phyloP scores from a whole-genome alignment of 1,284 basidiomycete species.

The Agaricales sp. region DNA sequence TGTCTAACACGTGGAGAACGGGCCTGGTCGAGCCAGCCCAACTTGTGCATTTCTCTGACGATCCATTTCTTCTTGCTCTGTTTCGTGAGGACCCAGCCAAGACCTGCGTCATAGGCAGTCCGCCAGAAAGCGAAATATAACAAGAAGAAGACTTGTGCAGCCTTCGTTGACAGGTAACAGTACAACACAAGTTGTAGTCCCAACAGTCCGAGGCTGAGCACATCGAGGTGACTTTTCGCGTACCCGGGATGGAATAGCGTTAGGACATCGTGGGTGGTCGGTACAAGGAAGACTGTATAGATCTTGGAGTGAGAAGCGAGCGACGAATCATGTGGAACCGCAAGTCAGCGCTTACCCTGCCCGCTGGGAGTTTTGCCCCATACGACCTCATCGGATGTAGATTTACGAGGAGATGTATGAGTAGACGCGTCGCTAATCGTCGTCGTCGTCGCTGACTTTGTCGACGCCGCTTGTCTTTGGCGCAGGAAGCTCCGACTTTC shows the following conservation, averaged over 20 bases:
- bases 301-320: background rate
- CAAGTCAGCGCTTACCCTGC: slow-evolving; percentile 38
- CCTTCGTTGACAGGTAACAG: slow-evolving; percentile 45
- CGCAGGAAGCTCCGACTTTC: background rate
- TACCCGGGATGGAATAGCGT: slow-evolving; percentile 85
- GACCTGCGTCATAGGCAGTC: slow-evolving; percentile 83
- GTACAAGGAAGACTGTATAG: slow-evolving; percentile 82
- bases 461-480: background rate
- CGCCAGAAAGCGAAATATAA: slow-evolving; percentile 92
- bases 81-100: slow-evolving; percentile 89
- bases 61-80: slow-evolving; percentile 95
- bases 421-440: background rate
- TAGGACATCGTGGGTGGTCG: slow-evolving; percentile 91
- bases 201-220: slow-evolving; percentile 77
- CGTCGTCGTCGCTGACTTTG: background rate
- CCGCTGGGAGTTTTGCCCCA: slow-evolving; percentile 85
- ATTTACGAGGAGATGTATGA: background rate
- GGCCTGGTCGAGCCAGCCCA: slow-evolving; percentile 82
- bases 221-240: slow-evolving; percentile 87
- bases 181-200: slow-evolving; percentile 76
- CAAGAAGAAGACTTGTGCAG: slow-evolving; percentile 64
- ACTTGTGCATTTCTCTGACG: slow-evolving; percentile 66
- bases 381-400: slow-evolving; percentile 49
- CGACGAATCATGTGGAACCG: background rate
- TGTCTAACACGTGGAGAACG: slow-evolving; percentile 52